Evolutionary conservation across 768 basidiomycete genomes (phyloP).

Genomic region (Pleurotus tuoliensis): DNA sequence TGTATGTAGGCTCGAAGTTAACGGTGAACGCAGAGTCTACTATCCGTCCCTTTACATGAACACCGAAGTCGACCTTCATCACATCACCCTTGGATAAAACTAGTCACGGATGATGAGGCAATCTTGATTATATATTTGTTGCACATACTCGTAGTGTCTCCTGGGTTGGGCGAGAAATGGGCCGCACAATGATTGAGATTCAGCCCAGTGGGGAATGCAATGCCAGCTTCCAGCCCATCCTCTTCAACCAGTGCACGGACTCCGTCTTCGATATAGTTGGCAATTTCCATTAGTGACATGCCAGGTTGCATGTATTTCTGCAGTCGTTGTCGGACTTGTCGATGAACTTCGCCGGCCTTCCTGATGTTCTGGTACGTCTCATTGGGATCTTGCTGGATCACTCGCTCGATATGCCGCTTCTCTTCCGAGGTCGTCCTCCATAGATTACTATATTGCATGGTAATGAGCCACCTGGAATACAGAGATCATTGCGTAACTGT

Average conservation of each 20-base stretch:
- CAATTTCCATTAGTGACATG: conserved; percentile 93
- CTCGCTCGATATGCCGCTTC: conserved; percentile 75
- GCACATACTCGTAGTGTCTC: conserved; percentile 72
- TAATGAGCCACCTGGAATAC: background rate
- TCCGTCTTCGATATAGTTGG: conserved; percentile 88
- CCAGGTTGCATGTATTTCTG: conserved; percentile 85
- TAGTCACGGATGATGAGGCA: conserved; percentile 25
- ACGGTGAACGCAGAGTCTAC: conserved; percentile 95
- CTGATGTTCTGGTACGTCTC: conserved; percentile 87
- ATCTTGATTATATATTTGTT: background rate
- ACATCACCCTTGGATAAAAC: conserved; percentile 84
- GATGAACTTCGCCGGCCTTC: conserved; percentile 92
- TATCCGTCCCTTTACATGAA: conserved; percentile 96
- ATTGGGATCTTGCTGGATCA: conserved; percentile 76
- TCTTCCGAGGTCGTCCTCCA: conserved; percentile 92
- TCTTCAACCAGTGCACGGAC: conserved; percentile 91
- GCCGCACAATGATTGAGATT: conserved; percentile 94
- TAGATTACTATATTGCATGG: conserved; percentile 55
- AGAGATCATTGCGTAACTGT: conserved; percentile 4
- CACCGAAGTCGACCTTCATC: conserved; percentile 95
- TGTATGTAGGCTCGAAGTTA: conserved; percentile 84
- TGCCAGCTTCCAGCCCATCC: conserved; percentile 76
- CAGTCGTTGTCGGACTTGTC: conserved; percentile 83
- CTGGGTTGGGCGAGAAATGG: conserved; percentile 94
- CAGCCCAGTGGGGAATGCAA: conserved; percentile 96